Evolutionary conservation across 2,329 filamentous ascomycete species (phyloP).

Genomic region (Hypoxylon rubiginosum): DNA sequence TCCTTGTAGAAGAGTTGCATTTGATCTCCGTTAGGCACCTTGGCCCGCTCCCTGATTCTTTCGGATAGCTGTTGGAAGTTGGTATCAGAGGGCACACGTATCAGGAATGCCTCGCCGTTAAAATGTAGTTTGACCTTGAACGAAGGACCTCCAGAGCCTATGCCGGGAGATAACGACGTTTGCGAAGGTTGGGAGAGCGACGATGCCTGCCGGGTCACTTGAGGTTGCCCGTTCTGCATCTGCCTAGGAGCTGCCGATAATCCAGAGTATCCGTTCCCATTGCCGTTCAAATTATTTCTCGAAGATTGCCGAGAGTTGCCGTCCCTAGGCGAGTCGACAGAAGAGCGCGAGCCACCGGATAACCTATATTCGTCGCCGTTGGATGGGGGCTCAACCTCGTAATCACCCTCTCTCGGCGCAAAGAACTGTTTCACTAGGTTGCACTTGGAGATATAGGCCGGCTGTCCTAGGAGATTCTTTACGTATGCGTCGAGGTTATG

Average conservation of each 20-base stretch:
- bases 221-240: slow-evolving; percentile 56
- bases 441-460: slow-evolving; percentile 85
- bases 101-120: slow-evolving; percentile 90
- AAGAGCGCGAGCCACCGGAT: slow-evolving; percentile 78
- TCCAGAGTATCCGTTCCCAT: slow-evolving; percentile 66
- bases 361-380: slow-evolving; percentile 81
- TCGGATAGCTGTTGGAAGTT: slow-evolving; percentile 82
- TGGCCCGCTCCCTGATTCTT: slow-evolving; percentile 87
- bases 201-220: slow-evolving; percentile 60
- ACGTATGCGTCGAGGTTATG: slow-evolving; percentile 97
- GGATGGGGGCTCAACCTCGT: slow-evolving; percentile 83
- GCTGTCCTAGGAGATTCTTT: slow-evolving; percentile 87
- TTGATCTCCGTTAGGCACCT: slow-evolving; percentile 76
- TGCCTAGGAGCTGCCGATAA: slow-evolving; percentile 66
- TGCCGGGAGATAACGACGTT: slow-evolving; percentile 67
- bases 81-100: slow-evolving; percentile 87
- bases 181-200: slow-evolving; percentile 67
- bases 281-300: slow-evolving; percentile 72
- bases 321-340: slow-evolving; percentile 71
- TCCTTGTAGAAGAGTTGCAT: slow-evolving; percentile 89
- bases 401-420: slow-evolving; percentile 88
- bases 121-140: slow-evolving; percentile 98
- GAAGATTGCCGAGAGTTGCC: slow-evolving; percentile 75
- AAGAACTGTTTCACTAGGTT: slow-evolving; percentile 92
- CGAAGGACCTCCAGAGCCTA: slow-evolving; percentile 63